Percentiles rank a stretch among this genome's conserved stretches.
Conservation (phyloP, 306 rosid genomes). For the Cyclanthera cordifolia region DNA sequence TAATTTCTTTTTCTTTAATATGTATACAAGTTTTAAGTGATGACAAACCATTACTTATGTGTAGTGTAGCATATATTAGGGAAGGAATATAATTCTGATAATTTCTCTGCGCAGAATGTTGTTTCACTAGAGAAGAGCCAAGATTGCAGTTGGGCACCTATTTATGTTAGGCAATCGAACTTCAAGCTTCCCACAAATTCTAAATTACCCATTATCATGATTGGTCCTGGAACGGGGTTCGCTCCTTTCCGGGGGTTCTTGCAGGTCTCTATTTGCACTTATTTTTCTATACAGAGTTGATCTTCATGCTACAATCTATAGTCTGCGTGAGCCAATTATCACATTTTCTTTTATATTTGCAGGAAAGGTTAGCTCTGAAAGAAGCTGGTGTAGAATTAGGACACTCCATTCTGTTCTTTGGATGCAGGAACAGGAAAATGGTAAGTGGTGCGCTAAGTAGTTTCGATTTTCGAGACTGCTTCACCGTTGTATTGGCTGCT, state of each 20-base stretch:
- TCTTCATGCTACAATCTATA: background rate
- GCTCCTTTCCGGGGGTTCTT: slow-evolving; percentile 98
- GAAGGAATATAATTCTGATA: background rate
- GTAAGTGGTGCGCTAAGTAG: slow-evolving; percentile 23
- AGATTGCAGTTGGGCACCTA: slow-evolving; percentile 80
- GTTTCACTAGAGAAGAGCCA: slow-evolving; percentile 54
- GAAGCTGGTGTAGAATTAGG: slow-evolving; percentile 63
- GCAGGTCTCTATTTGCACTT: slow-evolving; percentile 43
- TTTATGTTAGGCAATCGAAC: slow-evolving; percentile 78
- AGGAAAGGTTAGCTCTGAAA: slow-evolving; percentile 82
- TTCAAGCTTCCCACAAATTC: slow-evolving; percentile 76
- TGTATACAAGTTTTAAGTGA: background rate
- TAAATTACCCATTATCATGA: slow-evolving; percentile 62
- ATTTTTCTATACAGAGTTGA: background rate
- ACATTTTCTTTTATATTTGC: slow-evolving; percentile 12
- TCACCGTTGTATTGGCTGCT: background rate
- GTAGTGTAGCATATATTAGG: background rate
- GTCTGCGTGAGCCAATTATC: background rate
- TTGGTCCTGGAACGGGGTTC: slow-evolving; percentile 98
- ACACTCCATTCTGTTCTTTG: slow-evolving; percentile 79
- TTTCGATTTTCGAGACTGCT: background rate
- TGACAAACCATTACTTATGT: background rate
- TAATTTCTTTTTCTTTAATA: background rate
- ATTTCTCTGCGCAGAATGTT: slow-evolving; percentile 41
- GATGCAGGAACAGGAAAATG: slow-evolving; percentile 88